These are phyloP conservation scores for Tylopilus subfusipes DNA, from an alignment of 768 basidiomycete species.

Conservation along the genomic window DNA sequence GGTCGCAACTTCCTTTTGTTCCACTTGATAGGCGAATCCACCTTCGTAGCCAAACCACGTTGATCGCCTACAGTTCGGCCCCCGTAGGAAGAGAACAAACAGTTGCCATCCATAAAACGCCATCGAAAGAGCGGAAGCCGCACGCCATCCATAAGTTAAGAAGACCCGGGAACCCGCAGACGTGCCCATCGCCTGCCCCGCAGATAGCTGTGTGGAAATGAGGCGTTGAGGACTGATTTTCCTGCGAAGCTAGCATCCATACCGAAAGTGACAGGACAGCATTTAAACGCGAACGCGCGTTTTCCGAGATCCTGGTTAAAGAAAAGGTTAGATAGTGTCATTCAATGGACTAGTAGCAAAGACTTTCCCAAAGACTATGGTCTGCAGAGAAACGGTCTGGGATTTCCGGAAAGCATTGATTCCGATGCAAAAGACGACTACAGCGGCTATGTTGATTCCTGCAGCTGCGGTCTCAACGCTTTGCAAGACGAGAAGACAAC, in stretches of 20 bases:
- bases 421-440: slow-evolving; percentile 38
- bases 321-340: neutral
- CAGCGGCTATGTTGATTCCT: slow-evolving; percentile 34
- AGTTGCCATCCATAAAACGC: slow-evolving; percentile 35
- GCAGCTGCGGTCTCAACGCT: slow-evolving; percentile 37
- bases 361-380: slow-evolving; percentile 21
- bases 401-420: slow-evolving; percentile 38
- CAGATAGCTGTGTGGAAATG: slow-evolving; percentile 17
- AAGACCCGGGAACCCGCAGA: slow-evolving; percentile 40
- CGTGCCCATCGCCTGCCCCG: slow-evolving; percentile 42
- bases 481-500: slow-evolving; percentile 26
- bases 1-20: slow-evolving; percentile 1
- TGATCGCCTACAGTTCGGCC: slow-evolving; percentile 34
- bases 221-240: no score
- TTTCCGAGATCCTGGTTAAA: slow-evolving; percentile 23
- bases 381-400: slow-evolving; percentile 34
- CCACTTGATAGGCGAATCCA: slow-evolving; percentile 32
- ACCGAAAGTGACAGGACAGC: slow-evolving; percentile 29
- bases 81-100: slow-evolving; percentile 35
- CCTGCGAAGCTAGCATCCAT: neutral
- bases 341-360: neutral
- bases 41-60: slow-evolving; percentile 64
- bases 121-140: slow-evolving; percentile 32
- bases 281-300: slow-evolving; percentile 27
- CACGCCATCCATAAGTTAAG: slow-evolving; percentile 37